phyloP scores from a whole-genome alignment of 768 basidiomycete genomes.

The Podaxis carcinomalis region DNA sequence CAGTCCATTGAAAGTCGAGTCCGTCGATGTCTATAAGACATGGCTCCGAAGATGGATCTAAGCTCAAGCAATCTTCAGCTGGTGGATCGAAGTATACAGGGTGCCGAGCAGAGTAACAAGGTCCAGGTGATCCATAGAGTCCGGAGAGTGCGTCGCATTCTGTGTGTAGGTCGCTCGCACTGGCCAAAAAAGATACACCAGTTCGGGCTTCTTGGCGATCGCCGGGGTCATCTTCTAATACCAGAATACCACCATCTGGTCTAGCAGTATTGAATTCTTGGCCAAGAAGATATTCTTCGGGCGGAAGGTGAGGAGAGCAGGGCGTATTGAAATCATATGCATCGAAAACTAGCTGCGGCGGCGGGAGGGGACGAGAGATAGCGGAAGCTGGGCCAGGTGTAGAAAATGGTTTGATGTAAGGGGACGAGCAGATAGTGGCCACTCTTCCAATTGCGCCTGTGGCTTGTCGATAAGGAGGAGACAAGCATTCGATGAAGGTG shows the following conservation, averaged over 20 bases:
- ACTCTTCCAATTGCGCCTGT: neutral
- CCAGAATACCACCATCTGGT: neutral
- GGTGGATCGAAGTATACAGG: slow-evolving; percentile 50
- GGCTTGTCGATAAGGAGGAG: neutral
- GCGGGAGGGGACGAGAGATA: neutral
- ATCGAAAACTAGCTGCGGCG: neutral
- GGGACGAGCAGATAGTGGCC: neutral
- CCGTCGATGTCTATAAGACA: slow-evolving; percentile 34
- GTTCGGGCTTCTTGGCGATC: neutral
- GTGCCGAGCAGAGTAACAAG: slow-evolving; percentile 28
- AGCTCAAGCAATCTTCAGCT: slow-evolving; percentile 43
- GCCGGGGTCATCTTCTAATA: neutral
- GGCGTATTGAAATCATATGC: neutral
- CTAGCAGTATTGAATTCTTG: neutral
- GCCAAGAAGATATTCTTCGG: too few relatives aligned
- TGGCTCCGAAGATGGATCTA: slow-evolving; percentile 25
- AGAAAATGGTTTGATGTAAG: slow-evolving; percentile 9
- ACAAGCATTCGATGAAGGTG: neutral
- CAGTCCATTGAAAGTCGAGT: slow-evolving; percentile 55
- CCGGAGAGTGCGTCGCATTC: slow-evolving; percentile 13
- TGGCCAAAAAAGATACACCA: neutral
- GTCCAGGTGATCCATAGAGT: slow-evolving; percentile 47
- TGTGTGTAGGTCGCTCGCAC: neutral
- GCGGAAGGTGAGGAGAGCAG: neutral
- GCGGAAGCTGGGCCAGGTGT: slow-evolving; percentile 16